phyloP scores from a whole-genome alignment of 78 protist species.

The Dictyostelium capitatum region DNA sequence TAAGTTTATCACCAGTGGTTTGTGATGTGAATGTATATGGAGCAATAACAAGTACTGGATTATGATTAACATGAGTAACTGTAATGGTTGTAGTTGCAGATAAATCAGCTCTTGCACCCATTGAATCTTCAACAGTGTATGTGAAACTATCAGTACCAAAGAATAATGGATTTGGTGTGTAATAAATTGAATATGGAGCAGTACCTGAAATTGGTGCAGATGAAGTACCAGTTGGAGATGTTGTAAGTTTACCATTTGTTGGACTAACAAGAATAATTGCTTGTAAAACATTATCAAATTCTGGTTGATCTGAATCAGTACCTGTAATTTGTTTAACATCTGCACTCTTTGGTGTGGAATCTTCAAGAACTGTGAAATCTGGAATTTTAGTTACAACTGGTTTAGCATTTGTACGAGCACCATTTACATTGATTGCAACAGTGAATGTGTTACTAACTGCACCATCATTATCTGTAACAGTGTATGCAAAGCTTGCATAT shows the following conservation, averaged over 20 bases:
- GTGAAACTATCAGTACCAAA: conserved; percentile 35
- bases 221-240: neutral
- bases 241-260: conserved; percentile 10
- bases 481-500: neutral
- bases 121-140: neutral
- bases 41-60: neutral
- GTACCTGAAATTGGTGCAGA: neutral
- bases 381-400: conserved; percentile 37
- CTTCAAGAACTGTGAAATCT: neutral
- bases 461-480: neutral
- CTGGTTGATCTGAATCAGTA: neutral
- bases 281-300: neutral
- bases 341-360: neutral
- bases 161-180: conserved; percentile 47
- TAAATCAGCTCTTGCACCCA: neutral
- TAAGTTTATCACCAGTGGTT: neutral
- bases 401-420: neutral
- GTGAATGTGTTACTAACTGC: neutral
- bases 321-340: neutral
- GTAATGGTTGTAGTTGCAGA: neutral
- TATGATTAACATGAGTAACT: neutral
- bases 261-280: conserved; percentile 12
- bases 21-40: neutral
- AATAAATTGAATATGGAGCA: conserved; percentile 14
- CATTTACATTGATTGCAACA: conserved; percentile 16